Conservation (phyloP, 192 early-diverging fungal species). For the Haplosporangium gracile region DNA sequence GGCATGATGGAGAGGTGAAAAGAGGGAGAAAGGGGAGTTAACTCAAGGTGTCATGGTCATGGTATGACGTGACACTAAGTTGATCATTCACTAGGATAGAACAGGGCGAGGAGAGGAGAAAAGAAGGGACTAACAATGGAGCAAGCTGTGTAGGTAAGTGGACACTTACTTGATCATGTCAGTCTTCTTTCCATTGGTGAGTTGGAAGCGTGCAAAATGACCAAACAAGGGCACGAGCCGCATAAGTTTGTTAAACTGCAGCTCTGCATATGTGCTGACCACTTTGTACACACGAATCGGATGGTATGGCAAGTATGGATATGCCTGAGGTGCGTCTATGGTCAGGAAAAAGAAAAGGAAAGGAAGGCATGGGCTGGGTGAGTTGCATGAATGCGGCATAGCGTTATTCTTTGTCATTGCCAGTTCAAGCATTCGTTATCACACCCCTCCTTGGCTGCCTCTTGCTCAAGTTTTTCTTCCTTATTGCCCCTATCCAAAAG, state of each 20-base stretch:
- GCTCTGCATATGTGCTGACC: constrained; percentile 47
- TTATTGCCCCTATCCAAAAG: not conserved
- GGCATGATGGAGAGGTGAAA: not conserved
- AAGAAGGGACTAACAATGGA: not conserved
- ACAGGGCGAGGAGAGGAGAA: not conserved
- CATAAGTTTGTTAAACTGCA: constrained; percentile 53
- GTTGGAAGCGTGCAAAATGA: constrained; percentile 55
- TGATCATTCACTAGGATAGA: not conserved
- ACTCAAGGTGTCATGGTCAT: not conserved
- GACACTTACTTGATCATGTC: constrained; percentile 52
- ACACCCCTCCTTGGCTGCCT: not conserved
- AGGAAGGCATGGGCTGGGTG: not conserved
- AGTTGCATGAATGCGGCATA: not conserved
- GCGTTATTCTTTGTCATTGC: not conserved
- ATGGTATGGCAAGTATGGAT: constrained; percentile 50
- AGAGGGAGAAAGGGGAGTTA: not conserved
- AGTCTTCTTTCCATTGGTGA: constrained; percentile 55
- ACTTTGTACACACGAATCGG: constrained; percentile 57
- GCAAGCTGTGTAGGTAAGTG: not conserved
- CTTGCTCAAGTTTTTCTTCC: not conserved
- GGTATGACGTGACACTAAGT: not conserved
- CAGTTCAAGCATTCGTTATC: not conserved
- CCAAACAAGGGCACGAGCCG: constrained; percentile 52
- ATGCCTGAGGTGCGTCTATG: constrained; percentile 48
- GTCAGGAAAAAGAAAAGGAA: not conserved